Conservation (phyloP, 441 rosid species). For the Lepidium campestre region DNA sequence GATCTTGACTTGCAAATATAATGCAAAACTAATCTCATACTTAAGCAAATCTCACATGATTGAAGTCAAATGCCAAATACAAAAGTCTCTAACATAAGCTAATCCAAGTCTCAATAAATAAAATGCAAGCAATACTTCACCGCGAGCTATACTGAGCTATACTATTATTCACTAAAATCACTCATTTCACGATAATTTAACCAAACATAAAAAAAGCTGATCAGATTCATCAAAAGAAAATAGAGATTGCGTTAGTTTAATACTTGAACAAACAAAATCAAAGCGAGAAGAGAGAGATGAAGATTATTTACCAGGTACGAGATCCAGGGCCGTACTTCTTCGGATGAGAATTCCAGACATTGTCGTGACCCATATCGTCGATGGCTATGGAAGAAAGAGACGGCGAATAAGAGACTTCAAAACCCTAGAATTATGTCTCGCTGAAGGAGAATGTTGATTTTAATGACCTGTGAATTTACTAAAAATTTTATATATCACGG, state of each 20-base stretch:
- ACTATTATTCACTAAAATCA: no score
- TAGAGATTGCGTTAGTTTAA: background rate
- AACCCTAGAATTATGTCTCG: slow-evolving; percentile 2
- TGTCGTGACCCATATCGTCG: background rate
- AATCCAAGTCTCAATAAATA: background rate
- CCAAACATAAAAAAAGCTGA: background rate
- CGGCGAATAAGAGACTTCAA: background rate
- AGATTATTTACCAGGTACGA: background rate
- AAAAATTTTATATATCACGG: no score
- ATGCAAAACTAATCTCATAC: no score
- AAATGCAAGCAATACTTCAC: no score
- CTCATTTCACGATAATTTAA: no score
- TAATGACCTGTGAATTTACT: background rate
- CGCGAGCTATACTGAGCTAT: background rate
- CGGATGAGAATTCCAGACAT: slow-evolving; percentile 11
- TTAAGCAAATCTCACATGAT: background rate
- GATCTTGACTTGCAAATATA: no score
- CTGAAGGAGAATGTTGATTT: background rate
- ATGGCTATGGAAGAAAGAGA: background rate
- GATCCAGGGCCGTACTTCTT: slow-evolving; percentile 8
- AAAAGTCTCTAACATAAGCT: background rate
- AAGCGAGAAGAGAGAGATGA: background rate
- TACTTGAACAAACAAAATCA: background rate
- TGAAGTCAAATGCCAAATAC: background rate
- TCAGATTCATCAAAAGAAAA: background rate